Conservation (phyloP, 1,284 basidiomycete species). For the Rhodotorula mucilaginosa region DNA sequence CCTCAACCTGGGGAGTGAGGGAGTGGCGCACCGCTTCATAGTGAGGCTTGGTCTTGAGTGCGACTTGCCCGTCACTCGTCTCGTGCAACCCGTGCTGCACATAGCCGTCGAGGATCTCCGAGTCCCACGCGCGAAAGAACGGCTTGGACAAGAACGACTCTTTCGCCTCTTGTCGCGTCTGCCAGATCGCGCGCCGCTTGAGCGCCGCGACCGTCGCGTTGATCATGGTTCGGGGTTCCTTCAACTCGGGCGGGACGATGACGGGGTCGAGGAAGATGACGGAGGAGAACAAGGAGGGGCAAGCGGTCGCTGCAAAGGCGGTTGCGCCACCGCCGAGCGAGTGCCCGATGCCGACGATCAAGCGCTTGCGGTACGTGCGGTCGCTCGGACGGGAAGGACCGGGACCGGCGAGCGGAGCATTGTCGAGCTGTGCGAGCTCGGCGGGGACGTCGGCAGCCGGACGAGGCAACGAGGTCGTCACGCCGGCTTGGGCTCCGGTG, state of each 20-base stretch:
- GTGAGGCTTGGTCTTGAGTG: slow-evolving; percentile 25
- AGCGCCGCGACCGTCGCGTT: slow-evolving; percentile 34
- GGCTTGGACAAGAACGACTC: slow-evolving; percentile 56
- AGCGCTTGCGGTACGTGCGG: slow-evolving; percentile 47
- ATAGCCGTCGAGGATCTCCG: slow-evolving; percentile 64
- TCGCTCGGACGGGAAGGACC: background rate
- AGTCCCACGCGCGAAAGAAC: slow-evolving; percentile 74
- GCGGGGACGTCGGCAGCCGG: background rate
- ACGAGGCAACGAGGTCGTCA: background rate
- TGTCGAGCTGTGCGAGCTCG: slow-evolving; percentile 30
- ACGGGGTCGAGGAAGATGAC: slow-evolving; percentile 79
- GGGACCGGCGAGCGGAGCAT: background rate
- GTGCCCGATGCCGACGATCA: slow-evolving; percentile 69
- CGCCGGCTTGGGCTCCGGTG: background rate
- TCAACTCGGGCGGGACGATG: slow-evolving; percentile 49
- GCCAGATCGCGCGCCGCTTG: slow-evolving; percentile 38
- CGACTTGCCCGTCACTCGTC: slow-evolving; percentile 5
- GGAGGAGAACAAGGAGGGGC: slow-evolving; percentile 67
- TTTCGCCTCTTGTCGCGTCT: slow-evolving; percentile 61
- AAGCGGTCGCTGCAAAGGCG: slow-evolving; percentile 50
- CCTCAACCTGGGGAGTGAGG: no score
- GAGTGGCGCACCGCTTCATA: slow-evolving; percentile 32
- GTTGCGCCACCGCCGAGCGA: slow-evolving; percentile 68
- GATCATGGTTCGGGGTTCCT: slow-evolving; percentile 47
- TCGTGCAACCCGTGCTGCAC: slow-evolving; percentile 48